Conservation (phyloP, 139 green algal species). For the Chlamydomonas sp. region DNA sequence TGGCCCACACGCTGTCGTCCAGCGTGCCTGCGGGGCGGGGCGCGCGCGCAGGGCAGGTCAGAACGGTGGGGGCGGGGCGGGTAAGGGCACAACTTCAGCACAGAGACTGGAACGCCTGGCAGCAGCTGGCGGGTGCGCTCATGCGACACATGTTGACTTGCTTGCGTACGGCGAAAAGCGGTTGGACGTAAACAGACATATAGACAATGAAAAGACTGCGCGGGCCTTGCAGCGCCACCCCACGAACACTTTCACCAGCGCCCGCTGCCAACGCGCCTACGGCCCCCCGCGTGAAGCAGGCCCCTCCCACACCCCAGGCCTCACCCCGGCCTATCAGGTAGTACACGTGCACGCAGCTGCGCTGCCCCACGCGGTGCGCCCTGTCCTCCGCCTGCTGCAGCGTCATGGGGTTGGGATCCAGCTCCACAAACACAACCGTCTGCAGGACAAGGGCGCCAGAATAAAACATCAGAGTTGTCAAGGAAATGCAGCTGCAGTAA, state of each 20-base stretch:
- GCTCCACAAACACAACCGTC: conserved; percentile 61
- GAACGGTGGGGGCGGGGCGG: neutral
- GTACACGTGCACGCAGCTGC: conserved; percentile 65
- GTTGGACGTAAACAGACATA: neutral
- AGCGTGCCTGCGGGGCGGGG: conserved; percentile 29
- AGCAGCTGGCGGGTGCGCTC: neutral
- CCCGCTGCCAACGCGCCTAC: neutral
- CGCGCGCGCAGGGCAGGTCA: neutral
- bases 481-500: neutral
- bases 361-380: conserved; percentile 67
- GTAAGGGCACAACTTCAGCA: neutral
- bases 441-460: neutral
- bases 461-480: no score
- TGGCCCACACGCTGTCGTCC: conserved; percentile 76
- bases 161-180: neutral
- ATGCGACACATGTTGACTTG: neutral
- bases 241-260: no score
- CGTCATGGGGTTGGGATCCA: conserved; percentile 58
- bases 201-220: neutral
- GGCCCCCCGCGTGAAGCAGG: neutral
- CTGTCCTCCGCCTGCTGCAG: conserved; percentile 64
- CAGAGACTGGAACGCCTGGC: neutral
- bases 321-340: conserved; percentile 67
- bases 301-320: no score
- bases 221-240: no score